Evolutionary conservation across 352 stramenopile species (phyloP), one percentile per base, ranked within the genome.

Genomic region (Globisporangium orthogonon): DNA sequence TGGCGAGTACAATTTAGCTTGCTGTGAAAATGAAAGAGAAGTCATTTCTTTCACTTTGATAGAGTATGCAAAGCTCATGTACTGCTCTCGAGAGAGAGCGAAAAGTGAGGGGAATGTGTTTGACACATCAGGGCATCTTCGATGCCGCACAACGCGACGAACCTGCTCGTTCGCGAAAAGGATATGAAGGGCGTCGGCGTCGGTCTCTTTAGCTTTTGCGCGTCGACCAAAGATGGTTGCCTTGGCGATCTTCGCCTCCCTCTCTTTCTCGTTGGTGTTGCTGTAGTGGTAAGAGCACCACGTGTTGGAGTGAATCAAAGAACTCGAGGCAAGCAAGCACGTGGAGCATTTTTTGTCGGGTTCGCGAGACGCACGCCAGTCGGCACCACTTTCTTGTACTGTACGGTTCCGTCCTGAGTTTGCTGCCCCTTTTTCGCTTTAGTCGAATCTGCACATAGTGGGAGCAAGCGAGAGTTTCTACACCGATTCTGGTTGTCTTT

Each of bases 391-490:
- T 37, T 37, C 33, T 5, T 14, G 35, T 41, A 41, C 35, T 41
- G 35, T 41, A 41, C 35, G 35, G 35, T 41, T 41, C 35, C n/a
- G 18, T 48, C 43, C 43, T 48, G 43, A 48, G 43, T 48, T 48
- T 47, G 17, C 7, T 47, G 43, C 43, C 43, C 43, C n/a, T 48
- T 48, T 48, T 48, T 48, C 43, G 43, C 17, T 28, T 48, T 48
- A 48, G 43, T 48, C 43, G 43, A 48, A 48, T 18, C 9, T 18
- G 4, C n/a, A 23, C 17, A 48, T 48, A 48, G 43, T 48, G 43
- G 43, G 43, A 48, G 4, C n/a, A 48, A 48, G 43, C 13, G 43
- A 28, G 43, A 48, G 43, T 48, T 48, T 48, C 43, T 48, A 29
- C n/a, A 30, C 4, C 3, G 2, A 7, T 23, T 47, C 17, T 9